phyloP scores from a whole-genome alignment of 129 eudicot species.

The Solidago caesia region DNA sequence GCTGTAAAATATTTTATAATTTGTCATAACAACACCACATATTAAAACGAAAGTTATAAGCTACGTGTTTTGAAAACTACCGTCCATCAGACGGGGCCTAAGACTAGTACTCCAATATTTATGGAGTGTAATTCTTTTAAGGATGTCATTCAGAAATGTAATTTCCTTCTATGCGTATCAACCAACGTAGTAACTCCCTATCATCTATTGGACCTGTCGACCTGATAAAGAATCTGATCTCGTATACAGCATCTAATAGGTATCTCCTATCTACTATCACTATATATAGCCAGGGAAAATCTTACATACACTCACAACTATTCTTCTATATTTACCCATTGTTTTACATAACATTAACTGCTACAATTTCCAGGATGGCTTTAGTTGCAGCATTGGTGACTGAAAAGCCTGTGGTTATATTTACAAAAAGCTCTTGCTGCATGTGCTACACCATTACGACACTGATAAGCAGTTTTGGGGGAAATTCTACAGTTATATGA shows the following conservation, averaged over 20 bases:
- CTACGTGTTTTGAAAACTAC: no score
- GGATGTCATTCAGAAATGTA: conserved; percentile 9
- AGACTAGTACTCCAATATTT: no score
- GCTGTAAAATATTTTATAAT: background rate
- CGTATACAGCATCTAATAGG: conserved; percentile 11
- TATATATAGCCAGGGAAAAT: conserved; percentile 26
- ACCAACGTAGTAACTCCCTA: conserved; percentile 14
- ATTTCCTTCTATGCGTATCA: conserved; percentile 18
- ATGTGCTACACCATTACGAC: no score
- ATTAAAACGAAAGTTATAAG: no score
- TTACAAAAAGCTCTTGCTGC: no score
- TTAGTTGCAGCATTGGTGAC: conserved; percentile 40
- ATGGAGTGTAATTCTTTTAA: no score
- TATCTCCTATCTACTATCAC: conserved; percentile 24
- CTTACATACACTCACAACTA: conserved; percentile 8
- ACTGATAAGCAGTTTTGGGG: no score
- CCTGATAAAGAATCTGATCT: conserved; percentile 25
- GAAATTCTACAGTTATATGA: no score
- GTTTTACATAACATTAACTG: background rate
- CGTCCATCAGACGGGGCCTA: no score
- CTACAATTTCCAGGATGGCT: conserved; percentile 33
- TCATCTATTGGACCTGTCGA: background rate
- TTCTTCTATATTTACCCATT: conserved; percentile 6
- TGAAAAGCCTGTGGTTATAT: conserved; percentile 59
- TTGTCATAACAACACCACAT: conserved; percentile 3